These are phyloP conservation scores for Aspergillus ochraceoroseus DNA, from an alignment of 2,329 filamentous ascomycete species.

Conservation along the genomic window DNA sequence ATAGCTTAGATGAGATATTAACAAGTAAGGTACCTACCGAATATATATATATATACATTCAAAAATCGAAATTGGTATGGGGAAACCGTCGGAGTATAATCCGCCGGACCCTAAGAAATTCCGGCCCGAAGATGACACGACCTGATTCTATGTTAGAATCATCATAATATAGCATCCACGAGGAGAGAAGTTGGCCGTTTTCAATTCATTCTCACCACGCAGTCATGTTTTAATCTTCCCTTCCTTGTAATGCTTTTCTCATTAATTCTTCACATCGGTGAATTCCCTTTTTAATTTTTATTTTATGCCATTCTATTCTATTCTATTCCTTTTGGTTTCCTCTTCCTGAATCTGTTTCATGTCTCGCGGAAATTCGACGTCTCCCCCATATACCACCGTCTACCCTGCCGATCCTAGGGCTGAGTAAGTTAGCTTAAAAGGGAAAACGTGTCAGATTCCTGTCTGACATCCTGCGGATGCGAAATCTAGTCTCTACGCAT, in stretches of 20 bases:
- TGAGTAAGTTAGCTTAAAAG: slow-evolving; percentile 5
- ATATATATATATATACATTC: too few species aligned
- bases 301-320: too few species aligned
- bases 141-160: too few species aligned
- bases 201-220: slow-evolving; percentile 11
- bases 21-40: too few species aligned
- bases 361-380: slow-evolving; percentile 3
- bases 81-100: too few species aligned
- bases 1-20: too few species aligned
- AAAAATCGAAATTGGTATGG: too few species aligned
- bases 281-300: too few species aligned
- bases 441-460: slow-evolving; percentile 6
- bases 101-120: too few species aligned
- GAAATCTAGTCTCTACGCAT: slow-evolving; percentile 11
- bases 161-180: too few species aligned
- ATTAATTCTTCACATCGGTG: slow-evolving; percentile 5
- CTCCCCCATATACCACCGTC: slow-evolving; percentile 3
- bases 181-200: too few species aligned
- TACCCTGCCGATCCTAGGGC: slow-evolving; percentile 5
- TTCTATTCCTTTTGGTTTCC: slow-evolving; percentile 5
- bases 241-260: slow-evolving; percentile 8
- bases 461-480: slow-evolving; percentile 13
- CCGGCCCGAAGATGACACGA: too few species aligned
- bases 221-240: slow-evolving; percentile 5
- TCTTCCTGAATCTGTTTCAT: slow-evolving; percentile 1